Percentiles rank a stretch among this genome's conserved stretches.
phyloP scores from a whole-genome alignment of 805 yeast species.

The Saturnispora serradocipensis region DNA sequence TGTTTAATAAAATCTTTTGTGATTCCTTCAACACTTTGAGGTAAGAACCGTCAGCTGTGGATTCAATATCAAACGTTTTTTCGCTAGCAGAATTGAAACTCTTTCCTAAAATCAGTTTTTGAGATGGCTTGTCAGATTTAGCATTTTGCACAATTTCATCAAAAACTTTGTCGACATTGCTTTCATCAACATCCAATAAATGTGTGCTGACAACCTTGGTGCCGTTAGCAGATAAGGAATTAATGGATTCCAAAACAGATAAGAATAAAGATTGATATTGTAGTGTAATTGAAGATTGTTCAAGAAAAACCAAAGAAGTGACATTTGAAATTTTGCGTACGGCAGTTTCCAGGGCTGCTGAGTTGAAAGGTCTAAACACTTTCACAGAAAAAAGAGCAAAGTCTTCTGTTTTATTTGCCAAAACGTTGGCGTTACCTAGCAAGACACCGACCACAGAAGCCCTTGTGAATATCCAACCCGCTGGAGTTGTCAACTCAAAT shows the following conservation, averaged over 20 bases:
- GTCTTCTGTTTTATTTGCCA: slow-evolving; percentile 10
- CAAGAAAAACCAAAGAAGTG: slow-evolving; percentile 43
- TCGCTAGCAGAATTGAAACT: slow-evolving; percentile 20
- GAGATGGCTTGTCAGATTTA: slow-evolving; percentile 45
- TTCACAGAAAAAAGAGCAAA: slow-evolving; percentile 46
- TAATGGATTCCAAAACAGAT: slow-evolving; percentile 59
- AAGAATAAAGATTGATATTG: slow-evolving; percentile 42
- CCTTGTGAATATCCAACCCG: slow-evolving; percentile 17
- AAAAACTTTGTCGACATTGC: slow-evolving; percentile 26
- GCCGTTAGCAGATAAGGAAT: slow-evolving; percentile 35
- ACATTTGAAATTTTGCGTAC: slow-evolving; percentile 1
- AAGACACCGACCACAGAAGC: slow-evolving; percentile 41
- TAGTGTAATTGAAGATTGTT: slow-evolving; percentile 44
- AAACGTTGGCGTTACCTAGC: slow-evolving; percentile 43
- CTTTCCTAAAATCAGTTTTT: slow-evolving; percentile 53
- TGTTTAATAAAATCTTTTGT: slow-evolving; percentile 31
- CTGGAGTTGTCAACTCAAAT: slow-evolving; percentile 29
- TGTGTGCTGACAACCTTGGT: slow-evolving; percentile 53
- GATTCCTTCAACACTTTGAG: slow-evolving; percentile 65
- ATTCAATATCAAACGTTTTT: slow-evolving; percentile 31
- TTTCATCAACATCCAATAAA: slow-evolving; percentile 33
- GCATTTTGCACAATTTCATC: slow-evolving; percentile 16
- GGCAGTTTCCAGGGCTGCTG: slow-evolving; percentile 41
- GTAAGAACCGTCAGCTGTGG: slow-evolving; percentile 69
- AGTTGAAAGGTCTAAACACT: slow-evolving; percentile 65